These are phyloP conservation scores for Selaginella tamariscina DNA, from an alignment of 75 land plant species.

Conservation along the genomic window DNA sequence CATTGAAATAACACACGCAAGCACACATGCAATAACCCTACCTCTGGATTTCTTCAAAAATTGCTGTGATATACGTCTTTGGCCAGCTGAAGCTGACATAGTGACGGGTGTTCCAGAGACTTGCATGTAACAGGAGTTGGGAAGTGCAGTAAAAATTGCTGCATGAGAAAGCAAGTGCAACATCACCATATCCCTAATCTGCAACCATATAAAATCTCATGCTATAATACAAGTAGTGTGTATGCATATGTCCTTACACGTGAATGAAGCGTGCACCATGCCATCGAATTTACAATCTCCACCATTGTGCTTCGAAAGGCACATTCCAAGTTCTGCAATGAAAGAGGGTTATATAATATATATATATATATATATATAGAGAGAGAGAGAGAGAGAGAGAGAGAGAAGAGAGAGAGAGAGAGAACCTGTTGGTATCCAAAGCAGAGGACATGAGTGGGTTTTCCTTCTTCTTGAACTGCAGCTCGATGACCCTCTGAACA, in stretches of 20 bases:
- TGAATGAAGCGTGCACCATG: slow-evolving; percentile 16
- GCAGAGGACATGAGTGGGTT: slow-evolving; percentile 35
- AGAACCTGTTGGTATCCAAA: slow-evolving; percentile 36
- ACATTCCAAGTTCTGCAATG: slow-evolving; percentile 8
- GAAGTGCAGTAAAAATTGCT: slow-evolving; percentile 27
- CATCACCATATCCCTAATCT: slow-evolving; percentile 29
- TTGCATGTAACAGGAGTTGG: slow-evolving; percentile 21
- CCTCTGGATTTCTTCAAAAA: too few relatives aligned
- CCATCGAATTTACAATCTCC: slow-evolving; percentile 7
- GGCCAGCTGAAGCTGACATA: slow-evolving; percentile 14
- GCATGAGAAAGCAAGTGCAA: slow-evolving; percentile 24
- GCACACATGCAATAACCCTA: too few relatives aligned
- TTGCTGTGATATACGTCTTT: background rate
- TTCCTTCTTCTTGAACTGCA: slow-evolving; percentile 23
- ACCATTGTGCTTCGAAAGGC: slow-evolving; percentile 10
- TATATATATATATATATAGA: too few relatives aligned
- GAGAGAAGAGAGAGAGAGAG: too few relatives aligned
- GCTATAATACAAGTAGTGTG: background rate
- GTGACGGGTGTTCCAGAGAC: slow-evolving; percentile 23
- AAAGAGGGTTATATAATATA: background rate
- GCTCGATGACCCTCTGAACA: slow-evolving; percentile 34
- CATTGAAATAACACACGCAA: too few relatives aligned
- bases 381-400: too few relatives aligned
- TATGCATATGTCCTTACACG: slow-evolving; percentile 9
- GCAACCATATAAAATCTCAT: slow-evolving; percentile 3